Evolutionary conservation across 805 yeast genomes (phyloP), one percentile per base, ranked within the genome.

Genomic region (Ogataea sp.): DNA sequence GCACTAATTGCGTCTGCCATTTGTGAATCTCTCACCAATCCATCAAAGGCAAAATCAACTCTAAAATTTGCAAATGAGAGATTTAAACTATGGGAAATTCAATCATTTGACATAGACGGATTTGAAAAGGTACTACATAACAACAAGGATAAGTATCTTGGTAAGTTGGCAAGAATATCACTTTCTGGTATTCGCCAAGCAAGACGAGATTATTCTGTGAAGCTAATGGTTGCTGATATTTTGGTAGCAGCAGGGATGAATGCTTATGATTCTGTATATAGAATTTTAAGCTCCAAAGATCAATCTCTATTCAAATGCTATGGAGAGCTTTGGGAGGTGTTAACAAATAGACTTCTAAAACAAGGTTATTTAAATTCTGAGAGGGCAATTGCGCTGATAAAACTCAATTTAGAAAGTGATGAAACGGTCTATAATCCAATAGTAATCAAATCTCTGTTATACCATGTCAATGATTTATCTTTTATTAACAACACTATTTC

Each of bases 11-110:
- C 54, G 1, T 59, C 56, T 15, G 51, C 61, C n/a, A n/a, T n/a
- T n/a, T n/a, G n/a, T n/a, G n/a, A n/a, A n/a, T n/a, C 13, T 40
- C 58, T 7, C 57, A 43, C 36, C 50, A 45, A 36, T 44, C 33
- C 18, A 44, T 51, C 39, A 8, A 57, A 57, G 36, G 43, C 60
- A 2, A 47, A 42, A 31, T 43, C 40, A 15, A 38, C 55, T 32
- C 53, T 50, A 31, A 49, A 53, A 37, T 48, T 51, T 18, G 62
- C 62, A 3, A 55, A 57, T 36, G 47, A 42, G 20, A 49, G 52
- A 36, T 58, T 59, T 38, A 59, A 58, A 37, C 50, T 47, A 34
- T 58, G 63, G 63, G 55, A 56, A 39, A 39, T 58, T 9, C 53
- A 55, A 29, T 50, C 52, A 23, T 58, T 58, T 36, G 53, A 58